phyloP scores from a whole-genome alignment of 345 rosid genomes.

The Hypericum androsaemum region DNA sequence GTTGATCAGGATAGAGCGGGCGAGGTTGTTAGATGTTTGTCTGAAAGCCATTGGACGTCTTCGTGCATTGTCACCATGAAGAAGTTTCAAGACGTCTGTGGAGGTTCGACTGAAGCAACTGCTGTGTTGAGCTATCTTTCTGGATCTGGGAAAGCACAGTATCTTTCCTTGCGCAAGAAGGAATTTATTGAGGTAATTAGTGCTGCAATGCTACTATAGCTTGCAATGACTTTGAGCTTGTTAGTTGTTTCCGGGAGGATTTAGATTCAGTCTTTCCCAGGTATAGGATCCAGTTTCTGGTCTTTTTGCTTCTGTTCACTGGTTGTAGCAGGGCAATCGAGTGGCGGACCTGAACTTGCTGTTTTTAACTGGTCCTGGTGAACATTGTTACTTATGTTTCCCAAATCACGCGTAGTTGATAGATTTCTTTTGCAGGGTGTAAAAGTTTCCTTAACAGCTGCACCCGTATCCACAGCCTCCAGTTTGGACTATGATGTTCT shows the following conservation, averaged over 20 bases:
- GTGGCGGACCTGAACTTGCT: too few relatives aligned
- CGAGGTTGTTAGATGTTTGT: constrained; percentile 30
- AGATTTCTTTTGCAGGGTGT: constrained; percentile 43
- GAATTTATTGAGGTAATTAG: constrained; percentile 56
- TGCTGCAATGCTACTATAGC: not conserved
- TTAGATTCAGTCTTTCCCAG: too few relatives aligned
- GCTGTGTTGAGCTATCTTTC: constrained; percentile 59
- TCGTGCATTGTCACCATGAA: constrained; percentile 55
- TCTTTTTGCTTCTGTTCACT: too few relatives aligned
- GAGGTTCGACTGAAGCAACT: constrained; percentile 51
- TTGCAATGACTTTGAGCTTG: too few relatives aligned
- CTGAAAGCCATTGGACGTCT: constrained; percentile 52
- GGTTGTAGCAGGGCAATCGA: too few relatives aligned
- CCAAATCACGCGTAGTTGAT: too few relatives aligned
- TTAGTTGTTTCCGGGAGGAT: too few relatives aligned
- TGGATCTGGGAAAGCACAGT: constrained; percentile 49
- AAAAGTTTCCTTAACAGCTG: constrained; percentile 58
- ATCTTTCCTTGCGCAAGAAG: constrained; percentile 38
- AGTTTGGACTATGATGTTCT: constrained; percentile 61
- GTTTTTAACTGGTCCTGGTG: too few relatives aligned
- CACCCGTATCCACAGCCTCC: constrained; percentile 40
- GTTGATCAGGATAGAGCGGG: constrained; percentile 41
- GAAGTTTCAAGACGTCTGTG: constrained; percentile 51
- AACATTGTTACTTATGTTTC: too few relatives aligned
- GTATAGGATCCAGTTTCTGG: too few relatives aligned